These are phyloP conservation scores for Nemania diffusa DNA, from an alignment of 2,329 filamentous ascomycete species.

Conservation along the genomic window DNA sequence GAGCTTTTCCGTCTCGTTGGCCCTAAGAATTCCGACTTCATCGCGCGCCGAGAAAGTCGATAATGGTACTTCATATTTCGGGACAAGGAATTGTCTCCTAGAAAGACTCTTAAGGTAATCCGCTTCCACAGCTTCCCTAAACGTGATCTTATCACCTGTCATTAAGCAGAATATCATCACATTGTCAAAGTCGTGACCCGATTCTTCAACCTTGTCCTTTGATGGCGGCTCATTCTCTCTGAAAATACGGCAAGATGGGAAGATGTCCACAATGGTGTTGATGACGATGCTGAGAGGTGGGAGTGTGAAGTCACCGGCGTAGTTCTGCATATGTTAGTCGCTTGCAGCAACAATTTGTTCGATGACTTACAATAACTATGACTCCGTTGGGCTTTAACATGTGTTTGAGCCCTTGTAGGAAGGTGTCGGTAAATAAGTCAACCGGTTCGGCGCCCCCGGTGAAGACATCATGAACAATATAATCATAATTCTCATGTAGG, in stretches of 20 bases:
- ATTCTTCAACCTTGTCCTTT: constrained; percentile 57
- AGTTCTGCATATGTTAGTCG: constrained; percentile 72
- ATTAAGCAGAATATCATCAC: constrained; percentile 96
- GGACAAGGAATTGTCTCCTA: constrained; percentile 75
- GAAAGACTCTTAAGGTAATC: constrained; percentile 81
- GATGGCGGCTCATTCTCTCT: constrained; percentile 74
- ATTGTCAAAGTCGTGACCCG: constrained; percentile 83
- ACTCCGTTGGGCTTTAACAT: constrained; percentile 82
- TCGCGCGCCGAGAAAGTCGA: constrained; percentile 58
- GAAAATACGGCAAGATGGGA: constrained; percentile 91
- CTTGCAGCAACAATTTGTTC: background rate
- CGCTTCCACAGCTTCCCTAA: constrained; percentile 69
- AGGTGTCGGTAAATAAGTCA: constrained; percentile 86
- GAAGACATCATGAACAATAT: constrained; percentile 97
- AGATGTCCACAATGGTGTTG: constrained; percentile 82
- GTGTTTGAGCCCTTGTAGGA: constrained; percentile 74
- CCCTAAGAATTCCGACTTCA: constrained; percentile 65
- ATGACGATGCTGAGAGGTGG: constrained; percentile 82
- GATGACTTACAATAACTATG: constrained; percentile 80
- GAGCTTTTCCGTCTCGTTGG: constrained; percentile 73
- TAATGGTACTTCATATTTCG: constrained; percentile 74
- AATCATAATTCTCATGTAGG: constrained; percentile 73
- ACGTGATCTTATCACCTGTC: constrained; percentile 65
- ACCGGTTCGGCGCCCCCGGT: constrained; percentile 94
- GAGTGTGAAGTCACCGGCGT: constrained; percentile 86